Base-by-base conservation (phyloP, 768 basidiomycete species). In the Kondoa malvinella region DNA sequence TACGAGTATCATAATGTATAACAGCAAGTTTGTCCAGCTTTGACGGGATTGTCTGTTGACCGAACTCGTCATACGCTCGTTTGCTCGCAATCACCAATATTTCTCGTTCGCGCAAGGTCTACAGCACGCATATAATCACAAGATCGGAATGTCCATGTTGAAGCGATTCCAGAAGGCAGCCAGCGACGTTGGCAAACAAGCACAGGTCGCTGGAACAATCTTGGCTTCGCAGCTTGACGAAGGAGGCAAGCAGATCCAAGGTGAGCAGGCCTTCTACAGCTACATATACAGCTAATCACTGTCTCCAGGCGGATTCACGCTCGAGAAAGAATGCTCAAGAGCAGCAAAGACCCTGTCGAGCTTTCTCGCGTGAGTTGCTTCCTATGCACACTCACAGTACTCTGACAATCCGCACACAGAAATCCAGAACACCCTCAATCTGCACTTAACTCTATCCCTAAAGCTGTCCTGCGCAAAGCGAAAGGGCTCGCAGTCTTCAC, bases 401-500 rank as follows among this genome's bases (percentile, higher is more conserved):
- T 32, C 15, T 32, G 31, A 74, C 33, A 25, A 14, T 14, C 14
- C 50, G 50, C 25, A 25, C 57, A 32, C 71, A 92, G 92, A 69
- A 86, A 94, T 78, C 92, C 94, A 17, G 81, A 83, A 34, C 81
- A 86, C 71, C 92, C 92, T 16, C 83, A 87, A 74, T 90, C 89
- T 40, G 94, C 92, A 1, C 84, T 97, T 67, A 96, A 97, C 76
- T 78, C 92, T 1, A 87, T 97, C 73, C 94, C 94, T 1, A 94
- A 95, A 77, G 87, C 85, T 12, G 90, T 97, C 63, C 78, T 99
- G 21, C 87, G 88, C 25, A 58, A 15, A 26, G 57, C 4, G 57
- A 56, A 71, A 92, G 91, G 92, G 64, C 85, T 96, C 69, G 92
- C 92, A 62, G 82, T 96, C 72, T 96, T 95, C 82, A 88, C 90